These are phyloP conservation scores for Neofusicoccum umdonicola DNA, from an alignment of 2,329 filamentous ascomycete genomes.

Conservation along the genomic window DNA sequence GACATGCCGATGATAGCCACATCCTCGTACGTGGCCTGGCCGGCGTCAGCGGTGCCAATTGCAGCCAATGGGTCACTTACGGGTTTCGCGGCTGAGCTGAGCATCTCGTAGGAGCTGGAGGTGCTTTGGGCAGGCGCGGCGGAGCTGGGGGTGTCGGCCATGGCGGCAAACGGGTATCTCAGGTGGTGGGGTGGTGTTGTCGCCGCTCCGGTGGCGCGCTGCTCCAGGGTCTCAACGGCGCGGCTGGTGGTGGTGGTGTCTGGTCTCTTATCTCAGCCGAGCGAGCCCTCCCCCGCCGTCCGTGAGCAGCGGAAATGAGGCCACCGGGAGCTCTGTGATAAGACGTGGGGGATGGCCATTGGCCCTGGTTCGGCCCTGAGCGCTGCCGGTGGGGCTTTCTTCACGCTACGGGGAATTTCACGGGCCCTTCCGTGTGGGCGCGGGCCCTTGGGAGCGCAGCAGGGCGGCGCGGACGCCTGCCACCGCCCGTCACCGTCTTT, in stretches of 20 bases:
- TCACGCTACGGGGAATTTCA: constrained; percentile 1
- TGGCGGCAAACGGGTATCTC: constrained; percentile 12
- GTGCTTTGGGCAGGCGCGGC: not conserved
- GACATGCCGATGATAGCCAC: constrained; percentile 36
- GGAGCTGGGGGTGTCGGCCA: not conserved
- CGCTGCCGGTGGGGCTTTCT: not conserved
- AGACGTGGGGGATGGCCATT: constrained; percentile 14
- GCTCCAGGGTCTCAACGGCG: not conserved
- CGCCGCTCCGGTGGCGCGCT: not conserved
- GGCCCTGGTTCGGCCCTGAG: not conserved
- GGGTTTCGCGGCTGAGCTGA: not conserved
- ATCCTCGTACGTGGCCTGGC: constrained; percentile 17
- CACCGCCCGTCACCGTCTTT: not conserved
- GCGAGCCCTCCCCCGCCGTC: not conserved
- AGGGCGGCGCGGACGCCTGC: not conserved
- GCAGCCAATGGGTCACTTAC: not conserved
- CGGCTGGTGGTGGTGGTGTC: not conserved
- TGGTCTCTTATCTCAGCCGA: not conserved
- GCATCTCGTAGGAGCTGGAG: constrained; percentile 2
- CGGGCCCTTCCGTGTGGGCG: not conserved
- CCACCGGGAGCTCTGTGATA: not conserved
- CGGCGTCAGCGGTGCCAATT: not conserved
- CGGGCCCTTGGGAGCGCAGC: not conserved
- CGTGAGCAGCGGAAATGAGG: not conserved
- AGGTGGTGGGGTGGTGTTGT: not conserved